A percentile compares a stretch with the other conserved stretches of the same genome.
phyloP scores from a whole-genome alignment of 768 basidiomycete species.

The Leccinum variicolor region DNA sequence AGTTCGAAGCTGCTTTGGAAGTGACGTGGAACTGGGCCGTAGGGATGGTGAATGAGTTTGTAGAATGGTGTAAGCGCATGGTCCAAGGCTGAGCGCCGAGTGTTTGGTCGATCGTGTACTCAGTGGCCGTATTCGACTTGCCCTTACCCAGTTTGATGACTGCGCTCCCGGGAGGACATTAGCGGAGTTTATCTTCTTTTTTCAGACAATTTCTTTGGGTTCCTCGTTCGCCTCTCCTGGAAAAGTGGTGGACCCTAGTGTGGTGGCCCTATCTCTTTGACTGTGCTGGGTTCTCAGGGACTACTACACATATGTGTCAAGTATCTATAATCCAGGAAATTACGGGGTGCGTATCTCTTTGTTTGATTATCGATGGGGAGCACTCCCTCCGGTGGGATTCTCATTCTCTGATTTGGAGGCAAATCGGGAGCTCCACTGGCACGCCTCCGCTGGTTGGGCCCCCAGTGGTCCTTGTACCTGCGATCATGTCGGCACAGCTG shows the following conservation, averaged over 20 bases:
- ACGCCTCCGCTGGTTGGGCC: background rate
- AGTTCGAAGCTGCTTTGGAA: constrained; percentile 62
- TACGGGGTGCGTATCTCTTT: too few relatives aligned
- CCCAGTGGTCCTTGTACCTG: background rate
- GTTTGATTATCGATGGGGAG: background rate
- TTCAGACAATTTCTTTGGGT: background rate
- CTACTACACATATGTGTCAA: background rate
- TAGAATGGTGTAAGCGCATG: constrained; percentile 24
- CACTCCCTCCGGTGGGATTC: background rate
- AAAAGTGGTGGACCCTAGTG: background rate
- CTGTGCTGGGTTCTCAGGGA: background rate
- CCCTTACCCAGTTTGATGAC: background rate
- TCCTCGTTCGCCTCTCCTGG: background rate
- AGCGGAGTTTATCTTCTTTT: background rate
- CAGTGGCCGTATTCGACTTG: background rate
- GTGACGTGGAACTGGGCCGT: constrained; percentile 57
- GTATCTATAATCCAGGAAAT: too few relatives aligned
- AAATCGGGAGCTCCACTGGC: background rate
- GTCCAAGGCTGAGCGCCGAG: constrained; percentile 18
- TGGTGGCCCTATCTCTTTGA: background rate
- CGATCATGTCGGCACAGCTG: background rate
- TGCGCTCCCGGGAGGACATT: background rate
- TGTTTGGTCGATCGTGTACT: background rate
- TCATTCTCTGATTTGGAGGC: background rate
- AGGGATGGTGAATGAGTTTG: constrained; percentile 32